Percentiles rank a stretch among this genome's conserved stretches.
These are phyloP conservation scores for Trifolium subterraneum DNA, from an alignment of 306 rosid genomes.

Conservation along the genomic window DNA sequence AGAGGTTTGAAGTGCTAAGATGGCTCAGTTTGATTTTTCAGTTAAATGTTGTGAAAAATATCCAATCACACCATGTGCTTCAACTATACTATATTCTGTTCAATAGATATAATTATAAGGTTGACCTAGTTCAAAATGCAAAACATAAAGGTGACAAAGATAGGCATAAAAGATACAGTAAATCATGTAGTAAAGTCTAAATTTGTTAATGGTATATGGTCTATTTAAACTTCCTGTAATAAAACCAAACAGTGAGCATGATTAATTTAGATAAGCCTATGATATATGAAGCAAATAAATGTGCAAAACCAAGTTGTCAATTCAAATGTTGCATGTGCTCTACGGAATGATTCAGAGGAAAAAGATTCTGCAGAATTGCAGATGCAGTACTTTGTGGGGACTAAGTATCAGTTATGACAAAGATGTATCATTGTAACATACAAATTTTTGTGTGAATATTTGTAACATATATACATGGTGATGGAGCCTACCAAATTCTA, in stretches of 20 bases:
- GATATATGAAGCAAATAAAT: slow-evolving; percentile 7
- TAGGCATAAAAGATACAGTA: slow-evolving; percentile 6
- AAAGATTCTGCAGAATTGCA: slow-evolving; percentile 22
- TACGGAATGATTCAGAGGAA: slow-evolving; percentile 30
- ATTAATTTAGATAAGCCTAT: slow-evolving; percentile 6
- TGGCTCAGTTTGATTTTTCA: too few species aligned
- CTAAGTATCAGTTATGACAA: slow-evolving; percentile 34
- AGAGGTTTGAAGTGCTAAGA: too few species aligned
- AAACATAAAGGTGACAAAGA: background rate
- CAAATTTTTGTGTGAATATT: too few species aligned
- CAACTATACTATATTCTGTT: too few species aligned
- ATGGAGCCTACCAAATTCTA: slow-evolving; percentile 15
- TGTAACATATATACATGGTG: slow-evolving; percentile 1
- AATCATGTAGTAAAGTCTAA: background rate
- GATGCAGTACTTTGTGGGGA: slow-evolving; percentile 37
- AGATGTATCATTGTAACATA: slow-evolving; percentile 37
- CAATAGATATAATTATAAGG: slow-evolving; percentile 7
- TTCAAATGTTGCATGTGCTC: slow-evolving; percentile 37
- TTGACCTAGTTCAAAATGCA: slow-evolving; percentile 34
- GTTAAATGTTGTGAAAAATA: too few species aligned
- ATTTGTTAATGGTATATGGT: background rate
- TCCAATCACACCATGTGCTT: too few species aligned
- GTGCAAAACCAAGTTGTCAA: slow-evolving; percentile 33
- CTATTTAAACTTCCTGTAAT: background rate
- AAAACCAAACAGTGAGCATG: slow-evolving; percentile 26